phyloP scores from a whole-genome alignment of 176 grass and related monocot species.

The Alloteropsis semialata region DNA sequence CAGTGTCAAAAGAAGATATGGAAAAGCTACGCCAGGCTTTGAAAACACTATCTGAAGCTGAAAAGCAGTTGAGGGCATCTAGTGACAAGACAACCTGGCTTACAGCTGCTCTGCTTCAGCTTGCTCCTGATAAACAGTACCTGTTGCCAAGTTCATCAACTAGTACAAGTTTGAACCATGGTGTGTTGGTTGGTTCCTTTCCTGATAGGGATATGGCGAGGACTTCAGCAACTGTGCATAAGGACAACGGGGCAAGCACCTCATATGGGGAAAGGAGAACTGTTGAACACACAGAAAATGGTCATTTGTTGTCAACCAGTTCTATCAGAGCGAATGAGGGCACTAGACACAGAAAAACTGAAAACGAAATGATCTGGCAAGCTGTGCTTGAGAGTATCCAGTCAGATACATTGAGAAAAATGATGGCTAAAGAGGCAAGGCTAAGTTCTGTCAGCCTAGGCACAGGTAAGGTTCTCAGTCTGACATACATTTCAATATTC shows the following conservation, averaged over 20 bases:
- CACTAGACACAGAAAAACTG: slow-evolving; percentile 35
- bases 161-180: slow-evolving; percentile 49
- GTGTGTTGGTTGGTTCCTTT: slow-evolving; percentile 31
- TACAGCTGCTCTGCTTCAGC: slow-evolving; percentile 81
- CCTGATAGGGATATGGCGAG: slow-evolving; percentile 35
- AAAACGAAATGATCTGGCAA: slow-evolving; percentile 86
- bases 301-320: slow-evolving; percentile 32
- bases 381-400: slow-evolving; percentile 81
- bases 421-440: slow-evolving; percentile 82
- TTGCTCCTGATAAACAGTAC: slow-evolving; percentile 85
- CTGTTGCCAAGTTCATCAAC: slow-evolving; percentile 60
- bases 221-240: slow-evolving; percentile 26
- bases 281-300: slow-evolving; percentile 37
- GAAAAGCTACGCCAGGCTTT: slow-evolving; percentile 71
- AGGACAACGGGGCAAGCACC: slow-evolving; percentile 28
- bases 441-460: slow-evolving; percentile 72
- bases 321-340: slow-evolving; percentile 25
- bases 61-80: slow-evolving; percentile 72
- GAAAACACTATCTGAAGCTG: slow-evolving; percentile 68
- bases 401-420: slow-evolving; percentile 73
- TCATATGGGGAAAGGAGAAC: slow-evolving; percentile 33
- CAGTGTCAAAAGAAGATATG: slow-evolving; percentile 73
- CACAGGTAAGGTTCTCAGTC: slow-evolving; percentile 49
- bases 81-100: slow-evolving; percentile 76
- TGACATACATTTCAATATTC: slow-evolving; percentile 18